Evolutionary conservation across 352 stramenopile genomes (phyloP).

Genomic region (Albugo candida): DNA sequence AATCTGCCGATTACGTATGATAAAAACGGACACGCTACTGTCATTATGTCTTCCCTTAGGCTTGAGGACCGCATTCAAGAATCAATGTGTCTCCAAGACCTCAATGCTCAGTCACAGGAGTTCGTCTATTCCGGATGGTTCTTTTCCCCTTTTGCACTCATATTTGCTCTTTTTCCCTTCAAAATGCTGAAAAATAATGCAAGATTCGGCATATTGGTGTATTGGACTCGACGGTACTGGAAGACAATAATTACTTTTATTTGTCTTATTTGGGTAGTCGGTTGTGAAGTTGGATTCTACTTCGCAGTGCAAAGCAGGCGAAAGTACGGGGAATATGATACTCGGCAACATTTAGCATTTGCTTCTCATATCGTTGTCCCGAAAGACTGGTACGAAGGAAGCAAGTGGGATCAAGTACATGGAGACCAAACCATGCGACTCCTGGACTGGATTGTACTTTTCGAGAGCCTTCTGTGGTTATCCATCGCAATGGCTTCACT

Average conservation of each 20-base stretch:
- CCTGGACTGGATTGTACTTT: constrained; percentile 37
- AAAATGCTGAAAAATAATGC: constrained; percentile 51
- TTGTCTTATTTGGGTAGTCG: constrained; percentile 41
- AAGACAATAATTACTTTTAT: constrained; percentile 49
- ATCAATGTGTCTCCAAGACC: not conserved
- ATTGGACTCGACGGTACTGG: constrained; percentile 54
- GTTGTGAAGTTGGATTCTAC: constrained; percentile 37
- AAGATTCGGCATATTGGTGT: constrained; percentile 43
- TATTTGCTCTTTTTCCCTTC: constrained; percentile 40
- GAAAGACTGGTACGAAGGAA: constrained; percentile 24
- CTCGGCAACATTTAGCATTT: constrained; percentile 23
- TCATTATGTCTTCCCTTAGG: not conserved
- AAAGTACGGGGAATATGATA: constrained; percentile 17
- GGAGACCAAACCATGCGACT: constrained; percentile 20
- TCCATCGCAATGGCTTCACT: constrained; percentile 43
- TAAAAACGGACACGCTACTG: not conserved
- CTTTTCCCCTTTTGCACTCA: constrained; percentile 34
- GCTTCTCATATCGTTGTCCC: constrained; percentile 18
- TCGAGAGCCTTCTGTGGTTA: constrained; percentile 37
- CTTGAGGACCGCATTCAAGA: not conserved
- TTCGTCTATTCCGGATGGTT: constrained; percentile 11
- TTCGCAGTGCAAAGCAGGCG: constrained; percentile 27
- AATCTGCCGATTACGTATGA: not conserved
- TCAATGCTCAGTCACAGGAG: not conserved
- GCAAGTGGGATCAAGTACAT: constrained; percentile 13